Evolutionary conservation across 2,329 filamentous ascomycete species (phyloP), one percentile per base, ranked within the genome.

Genomic region (Cladosporium oxysporum): DNA sequence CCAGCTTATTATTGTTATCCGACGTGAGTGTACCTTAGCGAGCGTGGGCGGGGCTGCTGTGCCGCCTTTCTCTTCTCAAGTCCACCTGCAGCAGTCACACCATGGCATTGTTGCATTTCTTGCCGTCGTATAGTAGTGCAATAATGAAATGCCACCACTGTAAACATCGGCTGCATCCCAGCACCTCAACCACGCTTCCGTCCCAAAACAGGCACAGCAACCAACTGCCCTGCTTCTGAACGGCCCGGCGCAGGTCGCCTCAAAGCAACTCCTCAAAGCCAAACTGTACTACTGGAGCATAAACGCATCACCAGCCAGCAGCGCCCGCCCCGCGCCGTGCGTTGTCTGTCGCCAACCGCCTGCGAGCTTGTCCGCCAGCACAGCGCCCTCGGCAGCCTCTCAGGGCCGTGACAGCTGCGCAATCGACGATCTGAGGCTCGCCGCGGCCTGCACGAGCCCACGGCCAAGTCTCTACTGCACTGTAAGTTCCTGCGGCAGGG

Each of bases 191-290:
- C 41, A 21, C 41, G 41, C 7, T 21, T 21, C 10, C 41, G 16
- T 16, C 16, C 29, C 55, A 58, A 37, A 58, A 23, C 3, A 23
- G 16, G 18, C 31, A 58, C 18, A 57, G 53, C 53, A 57, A 21
- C 18, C 10, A 8, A 10, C 8, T 21, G 21, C 55, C 55, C 55
- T 58, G 55, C 55, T 26, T 41, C 7, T 41, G n/a, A 16, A 14
- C 55, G 55, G 55, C n/a, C 55, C 55, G 55, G 55, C 55, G 55
- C 55, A 58, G 55, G 55, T 58, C 52, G 29, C 28, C n/a, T 33
- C 28, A 29, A 33, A 28, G 14, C 52, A 31, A 21, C 52, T 21
- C 28, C 52, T 58, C 31, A 33, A 35, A 23, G 55, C 31, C 55
- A 58, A 33, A 33, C 52, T 31, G 52, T 21, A 21, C 28, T 55